Conservation (phyloP, 2,329 filamentous ascomycete species). For the Huntiella bhutanensis region DNA sequence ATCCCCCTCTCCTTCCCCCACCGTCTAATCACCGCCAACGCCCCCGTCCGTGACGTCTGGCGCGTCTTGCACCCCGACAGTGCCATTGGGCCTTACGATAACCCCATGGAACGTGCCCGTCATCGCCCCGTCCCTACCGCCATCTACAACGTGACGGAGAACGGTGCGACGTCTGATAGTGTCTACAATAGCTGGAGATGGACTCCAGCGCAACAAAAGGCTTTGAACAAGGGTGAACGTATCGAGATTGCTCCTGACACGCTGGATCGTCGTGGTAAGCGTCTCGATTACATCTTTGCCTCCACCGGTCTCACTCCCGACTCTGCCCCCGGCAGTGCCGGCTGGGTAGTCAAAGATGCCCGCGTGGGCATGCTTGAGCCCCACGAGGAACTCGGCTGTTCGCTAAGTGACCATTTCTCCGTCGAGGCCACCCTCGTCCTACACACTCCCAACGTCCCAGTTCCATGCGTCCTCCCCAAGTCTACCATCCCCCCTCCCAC, state of each 20-base stretch:
- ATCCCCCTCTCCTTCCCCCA: slow-evolving; percentile 72
- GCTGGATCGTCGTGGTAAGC: slow-evolving; percentile 57
- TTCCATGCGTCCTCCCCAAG: slow-evolving; percentile 10
- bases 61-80: slow-evolving; percentile 65
- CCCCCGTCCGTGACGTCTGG: slow-evolving; percentile 70
- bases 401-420: slow-evolving; percentile 86
- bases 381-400: slow-evolving; percentile 65
- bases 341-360: slow-evolving; percentile 53
- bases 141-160: slow-evolving; percentile 56
- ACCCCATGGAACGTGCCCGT: slow-evolving; percentile 47
- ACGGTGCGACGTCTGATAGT: slow-evolving; percentile 76
- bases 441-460: slow-evolving; percentile 18
- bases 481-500: slow-evolving; percentile 1
- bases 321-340: slow-evolving; percentile 17
- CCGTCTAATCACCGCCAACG: slow-evolving; percentile 59
- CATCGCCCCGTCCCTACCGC: slow-evolving; percentile 53
- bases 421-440: slow-evolving; percentile 59
- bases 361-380: slow-evolving; percentile 64
- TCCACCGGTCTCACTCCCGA: slow-evolving; percentile 26
- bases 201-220: slow-evolving; percentile 50
- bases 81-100: slow-evolving; percentile 53
- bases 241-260: slow-evolving; percentile 42
- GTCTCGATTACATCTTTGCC: slow-evolving; percentile 89
- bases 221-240: slow-evolving; percentile 35
- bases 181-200: slow-evolving; percentile 88